A percentile compares a stretch with the other conserved stretches of the same genome.
Evolutionary conservation across 495 filamentous ascomycete genomes (phyloP).

Genomic region (Penicillium cataractarum): DNA sequence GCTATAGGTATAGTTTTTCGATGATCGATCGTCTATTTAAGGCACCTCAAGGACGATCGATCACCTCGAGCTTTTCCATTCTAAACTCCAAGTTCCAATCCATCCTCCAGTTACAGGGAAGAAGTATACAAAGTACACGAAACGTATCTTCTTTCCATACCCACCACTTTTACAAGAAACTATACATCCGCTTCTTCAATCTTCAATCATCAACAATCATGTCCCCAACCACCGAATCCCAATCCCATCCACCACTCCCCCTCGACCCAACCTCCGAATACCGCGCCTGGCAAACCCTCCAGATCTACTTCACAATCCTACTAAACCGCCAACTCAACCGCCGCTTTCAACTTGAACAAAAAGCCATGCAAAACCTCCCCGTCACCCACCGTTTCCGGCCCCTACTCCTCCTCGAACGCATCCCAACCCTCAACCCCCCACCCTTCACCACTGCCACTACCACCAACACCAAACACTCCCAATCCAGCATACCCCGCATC

Average conservation of each 20-base stretch:
- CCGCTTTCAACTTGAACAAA: slow-evolving; percentile 30
- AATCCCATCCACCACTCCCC: not conserved
- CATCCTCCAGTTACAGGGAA: not conserved
- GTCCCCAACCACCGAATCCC: not conserved
- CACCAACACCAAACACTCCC: not conserved
- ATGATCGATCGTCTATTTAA: not conserved
- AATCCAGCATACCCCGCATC: slow-evolving; percentile 1
- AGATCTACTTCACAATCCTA: slow-evolving; percentile 28
- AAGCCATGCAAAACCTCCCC: slow-evolving; percentile 23
- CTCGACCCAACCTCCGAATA: slow-evolving; percentile 32
- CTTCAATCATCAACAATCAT: not conserved
- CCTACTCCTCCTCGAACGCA: slow-evolving; percentile 26
- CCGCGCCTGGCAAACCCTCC: slow-evolving; percentile 31
- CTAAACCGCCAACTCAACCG: slow-evolving; percentile 33
- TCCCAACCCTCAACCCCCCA: slow-evolving; percentile 25
- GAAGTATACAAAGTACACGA: slow-evolving; percentile 2
- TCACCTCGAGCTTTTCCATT: not conserved
- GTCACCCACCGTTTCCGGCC: slow-evolving; percentile 26
- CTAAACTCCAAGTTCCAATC: not conserved
- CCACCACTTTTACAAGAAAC: not conserved
- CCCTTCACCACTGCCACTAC: not conserved
- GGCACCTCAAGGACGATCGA: not conserved
- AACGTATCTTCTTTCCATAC: not conserved
- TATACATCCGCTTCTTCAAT: not conserved
- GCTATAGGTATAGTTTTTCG: not conserved